Evolutionary conservation across 352 stramenopile species (phyloP).

Genomic region (Globisporangium nodosum): DNA sequence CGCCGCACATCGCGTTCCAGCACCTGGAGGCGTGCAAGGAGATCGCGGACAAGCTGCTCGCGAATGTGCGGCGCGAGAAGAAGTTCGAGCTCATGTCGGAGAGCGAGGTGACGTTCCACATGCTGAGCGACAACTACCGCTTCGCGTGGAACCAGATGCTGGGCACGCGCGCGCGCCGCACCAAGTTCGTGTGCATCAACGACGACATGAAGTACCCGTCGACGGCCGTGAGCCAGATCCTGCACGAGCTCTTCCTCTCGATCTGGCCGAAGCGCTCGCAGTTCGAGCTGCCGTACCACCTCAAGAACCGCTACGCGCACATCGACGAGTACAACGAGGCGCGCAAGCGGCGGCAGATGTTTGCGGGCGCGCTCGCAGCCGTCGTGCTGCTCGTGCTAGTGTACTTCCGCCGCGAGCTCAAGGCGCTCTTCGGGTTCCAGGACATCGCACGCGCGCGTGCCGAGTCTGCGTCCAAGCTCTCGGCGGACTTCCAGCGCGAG

Average conservation of each 20-base stretch:
- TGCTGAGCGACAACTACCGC: conserved; percentile 91
- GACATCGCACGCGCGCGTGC: conserved; percentile 57
- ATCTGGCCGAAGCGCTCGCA: conserved; percentile 89
- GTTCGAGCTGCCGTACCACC: conserved; percentile 88
- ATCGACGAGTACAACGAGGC: conserved; percentile 72
- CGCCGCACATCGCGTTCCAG: conserved; percentile 65
- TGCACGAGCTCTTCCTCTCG: conserved; percentile 91
- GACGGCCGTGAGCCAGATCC: conserved; percentile 68
- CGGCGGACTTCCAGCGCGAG: conserved; percentile 33
- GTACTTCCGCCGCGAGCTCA: conserved; percentile 52
- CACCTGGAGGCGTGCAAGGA: conserved; percentile 46
- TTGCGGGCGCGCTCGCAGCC: conserved; percentile 19
- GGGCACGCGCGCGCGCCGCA: conserved; percentile 82
- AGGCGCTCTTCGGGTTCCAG: conserved; percentile 60
- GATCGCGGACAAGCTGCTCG: conserved; percentile 45
- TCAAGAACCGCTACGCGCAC: conserved; percentile 83
- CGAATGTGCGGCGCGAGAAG: conserved; percentile 61
- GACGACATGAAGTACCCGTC: conserved; percentile 92
- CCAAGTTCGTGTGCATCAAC: conserved; percentile 97
- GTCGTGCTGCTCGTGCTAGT: conserved; percentile 38
- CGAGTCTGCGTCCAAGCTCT: conserved; percentile 60
- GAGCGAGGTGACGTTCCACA: conserved; percentile 92
- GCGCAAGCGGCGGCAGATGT: conserved; percentile 36
- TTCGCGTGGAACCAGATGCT: conserved; percentile 91
- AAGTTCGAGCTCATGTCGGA: conserved; percentile 67